Evolutionary conservation across 2,329 filamentous ascomycete species (phyloP), one percentile per base, ranked within the genome.

Genomic region (Aaosphaeria pasadenensis): DNA sequence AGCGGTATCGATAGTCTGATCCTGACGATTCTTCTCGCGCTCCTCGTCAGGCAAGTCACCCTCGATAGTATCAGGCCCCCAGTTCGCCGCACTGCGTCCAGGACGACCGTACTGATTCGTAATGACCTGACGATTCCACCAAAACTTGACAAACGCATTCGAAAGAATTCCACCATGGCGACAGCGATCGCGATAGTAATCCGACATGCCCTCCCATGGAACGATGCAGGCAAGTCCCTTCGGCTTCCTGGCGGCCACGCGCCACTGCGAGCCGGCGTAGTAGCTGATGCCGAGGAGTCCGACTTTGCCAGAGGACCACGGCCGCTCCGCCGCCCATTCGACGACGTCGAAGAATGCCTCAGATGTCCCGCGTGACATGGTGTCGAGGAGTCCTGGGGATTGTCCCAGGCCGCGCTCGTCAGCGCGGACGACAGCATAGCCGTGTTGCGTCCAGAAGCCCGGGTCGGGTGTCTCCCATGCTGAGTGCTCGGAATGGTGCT

Each of bases 171-270:
- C 58, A 35, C 68, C 59, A 45, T 69, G 64, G 30, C 64, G 52
- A 46, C 59, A 64, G 17, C 61, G 50, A 42, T 66, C 63, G 17
- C 77, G 69, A 50, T 77, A 79, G 49, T 77, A 77, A 52, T 79
- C 77, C 0, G 69, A 71, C 74, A 78, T 77, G 2, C 76, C 76
- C 53, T 79, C 77, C 75, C 76, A 79, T 0, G 77, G 77, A 40
- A 79, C 67, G 6, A 79, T 79, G 31, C 71, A 72, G 1, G 71
- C 59, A 2, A 79, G 56, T 2, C 76, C 76, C 51, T 75, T 77
- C 0, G 77, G 77, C 39, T 72, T 62, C 5, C 73, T 62, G 3
- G 76, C 75, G 13, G 76, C 76, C 2, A 78, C 76, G 30, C 75
- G 63, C 77, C 77, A 79, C 61, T 79, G 77, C 43, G 70, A 75